Evolutionary conservation across 495 filamentous ascomycete genomes (phyloP), one percentile per base, ranked within the genome.

Genomic region (Trichocladium antarcticum): DNA sequence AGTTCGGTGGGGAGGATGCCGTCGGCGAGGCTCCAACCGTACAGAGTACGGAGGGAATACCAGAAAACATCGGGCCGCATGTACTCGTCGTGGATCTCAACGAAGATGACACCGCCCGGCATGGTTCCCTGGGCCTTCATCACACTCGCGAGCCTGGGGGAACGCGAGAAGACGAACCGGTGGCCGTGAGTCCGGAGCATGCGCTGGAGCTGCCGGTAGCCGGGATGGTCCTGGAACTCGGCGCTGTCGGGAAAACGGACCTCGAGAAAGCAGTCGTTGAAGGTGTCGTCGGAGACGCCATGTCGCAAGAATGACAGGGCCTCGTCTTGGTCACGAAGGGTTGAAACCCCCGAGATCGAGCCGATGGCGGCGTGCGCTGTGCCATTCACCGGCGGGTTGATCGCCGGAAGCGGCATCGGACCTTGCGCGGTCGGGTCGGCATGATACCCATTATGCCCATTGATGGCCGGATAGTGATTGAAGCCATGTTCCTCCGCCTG

Each of bases 101-200:
- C 55, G 1, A 63, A 56, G 21, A 79, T 55, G 57, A 36, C 49
- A 56, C 60, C 56, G n/a, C 48, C 54, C 4, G 49, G 50, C 28
- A 41, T 44, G 47, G 50, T 53, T 0, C 41, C 14, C 39, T 60
- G 44, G 9, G 49, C 6, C 17, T 57, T 50, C 57, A 64, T 62
- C 14, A 47, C 7, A 1, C 24, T 28, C 7, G 40, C 51, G 8
- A 81, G 53, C 5, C 60, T 61, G 9, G 66, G 62, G 56, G 74
- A 79, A 40, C 72, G 73, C 19, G 72, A 69, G 40, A 80, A 50
- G 2, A 81, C 59, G 16, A 79, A 58, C 34, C 71, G 72, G 53
- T 78, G 78, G 20, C 65, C 74, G n/a, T 55, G 66, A 21, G 71
- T 68, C 38, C 56, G 57, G 35, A 74, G 53, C 0, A 65, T 48